These are phyloP conservation scores for Xylaria sp. DNA, from an alignment of 495 filamentous ascomycete genomes.

Conservation along the genomic window DNA sequence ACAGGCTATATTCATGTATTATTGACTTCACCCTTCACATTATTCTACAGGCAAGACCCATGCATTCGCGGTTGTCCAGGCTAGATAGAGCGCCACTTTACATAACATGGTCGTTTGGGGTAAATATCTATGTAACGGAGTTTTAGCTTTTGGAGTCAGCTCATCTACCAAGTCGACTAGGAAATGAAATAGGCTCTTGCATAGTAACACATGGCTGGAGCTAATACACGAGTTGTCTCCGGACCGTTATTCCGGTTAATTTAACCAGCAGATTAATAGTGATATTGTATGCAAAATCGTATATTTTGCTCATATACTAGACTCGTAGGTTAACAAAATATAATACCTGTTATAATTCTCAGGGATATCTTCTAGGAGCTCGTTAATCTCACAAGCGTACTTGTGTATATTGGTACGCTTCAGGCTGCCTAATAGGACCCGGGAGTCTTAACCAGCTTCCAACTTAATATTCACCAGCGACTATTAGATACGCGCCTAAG, in stretches of 20 bases:
- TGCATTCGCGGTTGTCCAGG: background rate
- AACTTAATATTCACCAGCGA: no score
- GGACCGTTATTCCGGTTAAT: background rate
- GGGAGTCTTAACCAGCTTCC: no score
- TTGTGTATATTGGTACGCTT: no score
- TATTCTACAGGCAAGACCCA: background rate
- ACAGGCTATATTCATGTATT: constrained; percentile 4
- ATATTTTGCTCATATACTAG: no score
- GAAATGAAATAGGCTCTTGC: background rate
- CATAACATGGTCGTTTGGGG: background rate
- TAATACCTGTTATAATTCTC: no score
- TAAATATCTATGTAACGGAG: background rate
- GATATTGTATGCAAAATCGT: no score
- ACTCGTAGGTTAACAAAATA: no score
- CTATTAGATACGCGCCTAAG: no score
- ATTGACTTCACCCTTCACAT: background rate
- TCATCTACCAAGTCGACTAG: background rate
- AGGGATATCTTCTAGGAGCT: no score
- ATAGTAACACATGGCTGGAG: background rate
- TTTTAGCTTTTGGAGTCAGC: background rate
- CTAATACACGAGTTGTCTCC: background rate
- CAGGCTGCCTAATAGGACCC: no score
- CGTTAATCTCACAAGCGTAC: no score
- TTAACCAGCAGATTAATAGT: no score
- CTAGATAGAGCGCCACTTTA: constrained; percentile 7